Conservation (phyloP, 2,329 filamentous ascomycete species). For the Corniculantispora saksenae region DNA sequence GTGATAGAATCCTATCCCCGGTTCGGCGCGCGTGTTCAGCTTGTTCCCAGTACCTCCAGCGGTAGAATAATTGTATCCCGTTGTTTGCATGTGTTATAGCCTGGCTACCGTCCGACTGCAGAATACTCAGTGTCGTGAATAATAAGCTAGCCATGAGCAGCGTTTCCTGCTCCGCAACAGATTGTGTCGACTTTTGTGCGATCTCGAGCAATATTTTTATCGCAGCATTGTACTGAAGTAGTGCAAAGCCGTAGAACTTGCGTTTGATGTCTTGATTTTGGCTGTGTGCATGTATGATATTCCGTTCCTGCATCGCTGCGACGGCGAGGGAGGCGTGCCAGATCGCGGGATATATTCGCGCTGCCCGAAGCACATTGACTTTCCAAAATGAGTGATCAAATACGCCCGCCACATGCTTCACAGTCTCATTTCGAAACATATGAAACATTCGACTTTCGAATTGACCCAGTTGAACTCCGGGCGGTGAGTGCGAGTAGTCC, state of each 20-base stretch:
- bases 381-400: conserved; percentile 2
- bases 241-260: not conserved
- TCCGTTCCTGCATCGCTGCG: not conserved
- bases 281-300: not conserved
- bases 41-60: not conserved
- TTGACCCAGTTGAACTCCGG: not conserved
- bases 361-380: not conserved
- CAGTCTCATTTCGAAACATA: not conserved
- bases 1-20: not conserved
- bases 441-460: not conserved
- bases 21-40: not conserved
- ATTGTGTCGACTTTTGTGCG: not conserved
- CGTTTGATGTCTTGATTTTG: not conserved
- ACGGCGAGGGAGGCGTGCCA: conserved; percentile 4
- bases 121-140: not conserved
- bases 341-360: not conserved
- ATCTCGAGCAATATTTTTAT: not conserved
- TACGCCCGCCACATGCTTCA: not conserved
- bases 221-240: not conserved
- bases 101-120: not conserved
- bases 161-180: not conserved
- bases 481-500: not conserved
- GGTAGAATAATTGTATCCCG: not conserved
- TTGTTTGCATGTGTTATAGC: not conserved
- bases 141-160: not conserved